phyloP scores from a whole-genome alignment of 2,329 filamentous ascomycete species.

The Thelonectria discophora region DNA sequence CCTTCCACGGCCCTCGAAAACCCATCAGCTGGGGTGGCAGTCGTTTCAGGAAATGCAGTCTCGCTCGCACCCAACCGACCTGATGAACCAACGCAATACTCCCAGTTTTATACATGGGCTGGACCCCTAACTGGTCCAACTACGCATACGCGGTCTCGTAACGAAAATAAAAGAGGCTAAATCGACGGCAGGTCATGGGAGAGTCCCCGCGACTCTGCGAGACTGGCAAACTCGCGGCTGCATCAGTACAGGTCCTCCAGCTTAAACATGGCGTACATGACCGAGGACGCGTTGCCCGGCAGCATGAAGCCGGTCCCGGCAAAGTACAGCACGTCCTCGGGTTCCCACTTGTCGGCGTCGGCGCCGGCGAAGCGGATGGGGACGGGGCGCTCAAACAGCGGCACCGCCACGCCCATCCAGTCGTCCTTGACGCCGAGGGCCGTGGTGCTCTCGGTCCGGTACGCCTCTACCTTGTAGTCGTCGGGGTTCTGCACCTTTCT shows the following conservation, averaged over 20 bases:
- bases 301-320: not conserved
- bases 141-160: not conserved
- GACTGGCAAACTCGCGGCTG: not conserved
- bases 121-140: not conserved
- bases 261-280: not conserved
- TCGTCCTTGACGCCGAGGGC: not conserved
- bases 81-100: not conserved
- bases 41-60: not conserved
- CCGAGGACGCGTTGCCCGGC: not conserved
- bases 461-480: not conserved
- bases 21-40: too few relatives aligned
- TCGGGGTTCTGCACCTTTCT: not conserved
- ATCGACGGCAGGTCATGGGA: too few relatives aligned
- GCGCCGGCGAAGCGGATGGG: not conserved
- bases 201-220: too few relatives aligned
- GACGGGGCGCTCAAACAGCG: not conserved
- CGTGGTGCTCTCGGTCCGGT: not conserved
- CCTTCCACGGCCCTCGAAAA: too few relatives aligned
- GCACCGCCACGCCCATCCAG: not conserved
- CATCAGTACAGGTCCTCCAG: not conserved
- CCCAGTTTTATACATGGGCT: not conserved
- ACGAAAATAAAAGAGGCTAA: not conserved
- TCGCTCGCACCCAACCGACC: not conserved
- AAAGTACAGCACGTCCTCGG: not conserved
- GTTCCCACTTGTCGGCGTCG: not conserved